Conservation (phyloP, 148 eudicot species). For the Heliamphora exappendiculata region DNA sequence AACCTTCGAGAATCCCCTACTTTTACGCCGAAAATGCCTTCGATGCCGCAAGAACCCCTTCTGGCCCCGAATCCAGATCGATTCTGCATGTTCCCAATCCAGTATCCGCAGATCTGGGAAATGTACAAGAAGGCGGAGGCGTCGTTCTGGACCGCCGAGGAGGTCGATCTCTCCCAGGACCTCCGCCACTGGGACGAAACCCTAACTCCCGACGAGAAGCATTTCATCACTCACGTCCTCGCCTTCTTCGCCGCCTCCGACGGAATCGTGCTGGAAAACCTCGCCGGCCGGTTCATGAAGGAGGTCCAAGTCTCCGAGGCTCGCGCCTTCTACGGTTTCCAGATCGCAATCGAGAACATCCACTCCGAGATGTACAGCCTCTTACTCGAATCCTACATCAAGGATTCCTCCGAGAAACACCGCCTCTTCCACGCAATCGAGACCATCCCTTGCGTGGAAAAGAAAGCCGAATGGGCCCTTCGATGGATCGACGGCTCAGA, state of each 20-base stretch:
- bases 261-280: constrained; percentile 58
- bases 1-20: background rate
- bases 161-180: constrained; percentile 50
- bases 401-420: constrained; percentile 25
- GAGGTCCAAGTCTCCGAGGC: constrained; percentile 63
- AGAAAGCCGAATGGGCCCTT: constrained; percentile 19
- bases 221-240: constrained; percentile 77
- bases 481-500: constrained; percentile 19
- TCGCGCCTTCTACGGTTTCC: constrained; percentile 53
- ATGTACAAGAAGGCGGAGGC: constrained; percentile 79
- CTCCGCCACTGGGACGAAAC: constrained; percentile 50
- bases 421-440: constrained; percentile 16
- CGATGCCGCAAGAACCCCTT: constrained; percentile 30
- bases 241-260: constrained; percentile 77
- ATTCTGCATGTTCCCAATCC: constrained; percentile 63
- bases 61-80: constrained; percentile 55
- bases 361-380: constrained; percentile 60
- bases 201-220: constrained; percentile 51
- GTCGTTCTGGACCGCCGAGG: constrained; percentile 69
- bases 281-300: constrained; percentile 55
- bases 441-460: constrained; percentile 18
- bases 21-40: constrained; percentile 28
- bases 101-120: constrained; percentile 62
- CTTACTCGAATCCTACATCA: constrained; percentile 40
- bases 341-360: constrained; percentile 58